A percentile compares a stretch with the other conserved stretches of the same genome.
Evolutionary conservation across 768 basidiomycete genomes (phyloP).

Genomic region (Tulasnella sp.): DNA sequence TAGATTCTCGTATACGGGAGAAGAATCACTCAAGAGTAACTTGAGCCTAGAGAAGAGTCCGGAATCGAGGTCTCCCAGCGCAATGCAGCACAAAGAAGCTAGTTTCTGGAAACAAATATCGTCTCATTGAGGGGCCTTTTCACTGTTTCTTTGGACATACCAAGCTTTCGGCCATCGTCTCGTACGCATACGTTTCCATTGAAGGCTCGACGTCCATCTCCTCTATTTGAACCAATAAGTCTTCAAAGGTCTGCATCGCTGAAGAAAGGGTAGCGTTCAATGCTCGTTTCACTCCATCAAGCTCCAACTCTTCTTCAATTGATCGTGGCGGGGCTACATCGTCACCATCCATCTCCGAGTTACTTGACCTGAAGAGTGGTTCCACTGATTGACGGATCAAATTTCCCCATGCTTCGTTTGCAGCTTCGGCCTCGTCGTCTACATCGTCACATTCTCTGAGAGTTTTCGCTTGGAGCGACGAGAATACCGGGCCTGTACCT

Average conservation of each 20-base stretch:
- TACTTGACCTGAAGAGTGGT: not conserved
- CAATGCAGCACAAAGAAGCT: constrained; percentile 74
- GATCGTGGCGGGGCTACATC: constrained; percentile 46
- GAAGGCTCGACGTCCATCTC: constrained; percentile 78
- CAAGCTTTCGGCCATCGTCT: constrained; percentile 87
- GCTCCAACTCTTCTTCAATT: constrained; percentile 43
- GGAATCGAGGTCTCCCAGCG: constrained; percentile 61
- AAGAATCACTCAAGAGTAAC: constrained; percentile 71
- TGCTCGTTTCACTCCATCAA: constrained; percentile 40
- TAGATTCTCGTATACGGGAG: constrained; percentile 75
- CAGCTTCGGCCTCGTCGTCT: constrained; percentile 66
- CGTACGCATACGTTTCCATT: constrained; percentile 85
- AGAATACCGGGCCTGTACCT: constrained; percentile 27
- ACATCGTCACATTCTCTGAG: constrained; percentile 34
- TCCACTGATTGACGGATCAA: constrained; percentile 40
- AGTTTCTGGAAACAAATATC: constrained; percentile 61
- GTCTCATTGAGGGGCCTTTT: not conserved
- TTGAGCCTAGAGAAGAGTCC: constrained; percentile 66
- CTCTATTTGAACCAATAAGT: constrained; percentile 72
- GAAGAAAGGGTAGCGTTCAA: constrained; percentile 53
- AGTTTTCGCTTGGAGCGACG: constrained; percentile 32
- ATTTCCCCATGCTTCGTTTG: constrained; percentile 74
- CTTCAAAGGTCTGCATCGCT: constrained; percentile 72
- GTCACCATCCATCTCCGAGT: not conserved
- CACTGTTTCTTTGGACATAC: constrained; percentile 44